These are phyloP conservation scores for Sedum album DNA, from an alignment of 164 flowering plant species.

Conservation along the genomic window DNA sequence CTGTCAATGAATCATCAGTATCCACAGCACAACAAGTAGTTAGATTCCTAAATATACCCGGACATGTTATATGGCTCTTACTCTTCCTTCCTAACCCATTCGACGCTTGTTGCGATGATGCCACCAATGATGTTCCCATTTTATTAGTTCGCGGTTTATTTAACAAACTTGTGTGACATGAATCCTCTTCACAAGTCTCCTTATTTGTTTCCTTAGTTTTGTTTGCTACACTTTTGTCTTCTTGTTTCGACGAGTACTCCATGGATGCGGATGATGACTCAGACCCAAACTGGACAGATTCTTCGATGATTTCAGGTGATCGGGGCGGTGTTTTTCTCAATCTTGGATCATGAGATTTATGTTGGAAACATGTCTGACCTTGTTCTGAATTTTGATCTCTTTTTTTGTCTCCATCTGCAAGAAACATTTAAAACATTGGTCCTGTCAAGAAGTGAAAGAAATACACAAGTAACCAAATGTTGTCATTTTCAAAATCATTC, in stretches of 20 bases:
- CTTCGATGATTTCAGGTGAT: neutral
- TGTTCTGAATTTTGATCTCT: neutral
- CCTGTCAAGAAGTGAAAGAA: neutral
- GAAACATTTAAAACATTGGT: slow-evolving; percentile 2
- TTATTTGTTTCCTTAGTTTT: neutral
- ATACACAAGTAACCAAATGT: neutral
- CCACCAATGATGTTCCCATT: neutral
- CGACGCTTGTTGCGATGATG: neutral
- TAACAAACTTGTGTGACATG: neutral
- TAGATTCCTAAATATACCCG: slow-evolving; percentile 32
- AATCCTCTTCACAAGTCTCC: neutral
- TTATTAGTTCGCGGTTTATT: neutral
- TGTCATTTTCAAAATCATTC: neutral
- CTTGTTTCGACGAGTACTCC: neutral
- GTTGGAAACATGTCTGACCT: neutral
- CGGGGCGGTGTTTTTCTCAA: neutral
- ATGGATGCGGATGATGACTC: slow-evolving; percentile 5
- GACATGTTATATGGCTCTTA: slow-evolving; percentile 26
- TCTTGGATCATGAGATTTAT: neutral
- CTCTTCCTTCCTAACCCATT: slow-evolving; percentile 12
- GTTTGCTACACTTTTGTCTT: neutral
- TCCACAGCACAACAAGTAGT: slow-evolving; percentile 40
- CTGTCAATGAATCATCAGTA: slow-evolving; percentile 35
- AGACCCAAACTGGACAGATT: neutral
- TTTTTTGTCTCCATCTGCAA: neutral